Evolutionary conservation across 805 yeast genomes (phyloP).

Genomic region (Metschnikowia anglica): DNA sequence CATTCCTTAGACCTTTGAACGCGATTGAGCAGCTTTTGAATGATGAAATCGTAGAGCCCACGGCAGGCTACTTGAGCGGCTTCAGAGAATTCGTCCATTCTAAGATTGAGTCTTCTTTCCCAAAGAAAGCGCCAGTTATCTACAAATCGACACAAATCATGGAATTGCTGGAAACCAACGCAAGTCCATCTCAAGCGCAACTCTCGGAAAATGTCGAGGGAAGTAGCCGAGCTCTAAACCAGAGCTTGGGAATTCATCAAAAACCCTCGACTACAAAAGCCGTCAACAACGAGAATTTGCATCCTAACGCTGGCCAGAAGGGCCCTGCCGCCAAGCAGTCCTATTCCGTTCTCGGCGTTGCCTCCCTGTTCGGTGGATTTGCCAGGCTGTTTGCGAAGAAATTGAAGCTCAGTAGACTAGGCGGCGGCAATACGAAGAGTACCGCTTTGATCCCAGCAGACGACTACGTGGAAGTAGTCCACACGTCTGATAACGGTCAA

Average conservation of each 20-base stretch:
- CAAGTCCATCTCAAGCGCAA: background rate
- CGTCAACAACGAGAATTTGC: background rate
- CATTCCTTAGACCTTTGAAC: constrained; percentile 52
- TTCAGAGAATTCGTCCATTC: constrained; percentile 2
- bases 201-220: background rate
- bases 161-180: constrained; percentile 4
- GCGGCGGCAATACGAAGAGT: background rate
- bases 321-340: background rate
- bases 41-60: constrained; percentile 41
- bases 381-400: constrained; percentile 4
- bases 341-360: background rate
- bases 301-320: background rate
- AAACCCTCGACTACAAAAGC: background rate
- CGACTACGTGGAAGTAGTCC: background rate
- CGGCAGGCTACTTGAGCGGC: constrained; percentile 27
- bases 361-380: constrained; percentile 4
- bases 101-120: constrained; percentile 7
- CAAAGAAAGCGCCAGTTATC: constrained; percentile 2
- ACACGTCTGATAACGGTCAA: background rate
- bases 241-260: background rate
- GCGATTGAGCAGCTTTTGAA: constrained; percentile 38
- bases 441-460: background rate
- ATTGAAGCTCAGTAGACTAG: background rate
- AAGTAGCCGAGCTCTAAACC: background rate
- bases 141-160: constrained; percentile 9